phyloP scores from a whole-genome alignment of 2,329 filamentous ascomycete genomes.

The Pseudogymnoascus sp. region DNA sequence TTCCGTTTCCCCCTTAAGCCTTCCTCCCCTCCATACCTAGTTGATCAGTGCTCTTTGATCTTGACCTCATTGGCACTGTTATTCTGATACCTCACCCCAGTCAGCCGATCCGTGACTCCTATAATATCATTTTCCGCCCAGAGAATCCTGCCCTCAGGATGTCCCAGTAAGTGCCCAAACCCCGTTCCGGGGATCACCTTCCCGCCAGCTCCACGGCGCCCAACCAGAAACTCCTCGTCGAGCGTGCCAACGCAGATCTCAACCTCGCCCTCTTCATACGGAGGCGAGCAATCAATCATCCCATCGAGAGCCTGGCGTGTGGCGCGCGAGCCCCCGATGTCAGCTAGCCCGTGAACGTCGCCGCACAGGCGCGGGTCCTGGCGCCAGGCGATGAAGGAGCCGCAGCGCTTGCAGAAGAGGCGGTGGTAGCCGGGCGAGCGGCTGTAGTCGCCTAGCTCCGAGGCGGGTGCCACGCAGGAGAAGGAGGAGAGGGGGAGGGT shows the following conservation, averaged over 20 bases:
- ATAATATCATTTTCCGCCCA: conserved; percentile 9
- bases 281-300: not conserved
- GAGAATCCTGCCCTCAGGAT: conserved; percentile 8
- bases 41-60: conserved; percentile 1
- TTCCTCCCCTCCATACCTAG: not conserved
- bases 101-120: not conserved
- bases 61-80: not conserved
- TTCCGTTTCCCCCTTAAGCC: not conserved
- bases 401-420: conserved; percentile 42
- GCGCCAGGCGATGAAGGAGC: conserved; percentile 41
- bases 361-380: not conserved
- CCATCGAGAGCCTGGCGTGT: conserved; percentile 1
- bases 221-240: conserved; percentile 35
- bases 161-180: not conserved
- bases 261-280: conserved; percentile 14
- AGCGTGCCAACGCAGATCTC: conserved; percentile 37
- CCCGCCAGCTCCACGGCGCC: conserved; percentile 13
- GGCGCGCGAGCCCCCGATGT: not conserved
- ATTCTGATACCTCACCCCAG: conserved; percentile 6
- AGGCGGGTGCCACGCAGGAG: conserved; percentile 22
- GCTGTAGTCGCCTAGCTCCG: conserved; percentile 30
- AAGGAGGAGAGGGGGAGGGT: conserved; percentile 30
- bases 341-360: not conserved
- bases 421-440: conserved; percentile 35
- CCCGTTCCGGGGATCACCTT: conserved; percentile 5